Conservation (phyloP, 2,329 filamentous ascomycete species). For the Diaporthe batatas region DNA sequence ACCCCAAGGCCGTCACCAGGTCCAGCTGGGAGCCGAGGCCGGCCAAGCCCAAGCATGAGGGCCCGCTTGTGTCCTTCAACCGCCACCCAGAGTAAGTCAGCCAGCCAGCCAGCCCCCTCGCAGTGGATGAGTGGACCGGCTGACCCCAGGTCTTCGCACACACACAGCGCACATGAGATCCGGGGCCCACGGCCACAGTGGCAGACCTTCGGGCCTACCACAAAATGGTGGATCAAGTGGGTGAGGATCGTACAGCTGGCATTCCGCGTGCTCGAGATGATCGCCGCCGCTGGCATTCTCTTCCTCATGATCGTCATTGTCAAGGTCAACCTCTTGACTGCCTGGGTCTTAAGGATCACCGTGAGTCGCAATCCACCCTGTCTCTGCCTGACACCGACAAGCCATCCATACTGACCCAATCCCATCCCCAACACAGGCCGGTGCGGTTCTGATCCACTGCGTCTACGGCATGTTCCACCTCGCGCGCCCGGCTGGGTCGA, state of each 20-base stretch:
- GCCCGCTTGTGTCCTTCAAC: slow-evolving; percentile 86
- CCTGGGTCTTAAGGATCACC: slow-evolving; percentile 82
- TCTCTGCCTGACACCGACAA: not conserved
- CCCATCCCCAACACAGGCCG: slow-evolving; percentile 67
- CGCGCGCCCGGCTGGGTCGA: slow-evolving; percentile 74
- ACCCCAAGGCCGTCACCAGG: slow-evolving; percentile 87
- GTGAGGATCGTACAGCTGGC: slow-evolving; percentile 77
- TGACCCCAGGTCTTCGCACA: slow-evolving; percentile 33
- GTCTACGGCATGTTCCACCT: slow-evolving; percentile 88
- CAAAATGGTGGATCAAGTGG: slow-evolving; percentile 79
- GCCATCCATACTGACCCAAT: not conserved
- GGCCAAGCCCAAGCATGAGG: slow-evolving; percentile 74
- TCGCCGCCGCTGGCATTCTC: slow-evolving; percentile 79
- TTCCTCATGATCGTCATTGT: slow-evolving; percentile 83
- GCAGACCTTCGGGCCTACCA: slow-evolving; percentile 76
- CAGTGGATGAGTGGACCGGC: slow-evolving; percentile 2
- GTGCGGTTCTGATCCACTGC: slow-evolving; percentile 78
- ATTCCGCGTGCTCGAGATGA: slow-evolving; percentile 75
- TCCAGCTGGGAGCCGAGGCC: slow-evolving; percentile 78
- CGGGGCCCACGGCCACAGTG: slow-evolving; percentile 72
- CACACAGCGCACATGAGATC: slow-evolving; percentile 69
- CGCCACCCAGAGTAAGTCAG: slow-evolving; percentile 83
- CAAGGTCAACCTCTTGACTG: slow-evolving; percentile 72
- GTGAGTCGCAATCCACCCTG: slow-evolving; percentile 63
- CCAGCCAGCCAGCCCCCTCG: not conserved